Evolutionary conservation across 345 rosid species (phyloP), one percentile per base, ranked within the genome.

Genomic region (Corymbia maculata): DNA sequence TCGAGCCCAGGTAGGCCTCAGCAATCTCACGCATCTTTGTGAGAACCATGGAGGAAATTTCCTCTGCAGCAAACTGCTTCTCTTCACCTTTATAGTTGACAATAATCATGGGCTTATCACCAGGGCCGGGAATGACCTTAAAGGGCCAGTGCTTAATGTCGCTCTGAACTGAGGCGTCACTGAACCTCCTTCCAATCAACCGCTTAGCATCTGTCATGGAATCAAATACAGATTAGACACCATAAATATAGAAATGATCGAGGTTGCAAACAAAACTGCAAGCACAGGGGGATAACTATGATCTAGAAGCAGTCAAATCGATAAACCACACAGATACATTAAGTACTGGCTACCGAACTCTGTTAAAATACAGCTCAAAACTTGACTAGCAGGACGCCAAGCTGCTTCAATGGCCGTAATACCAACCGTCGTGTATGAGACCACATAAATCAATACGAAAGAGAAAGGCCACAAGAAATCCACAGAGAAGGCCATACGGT

Each of bases 101-200:
- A 79, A 80, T 87, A 44, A 90, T 90, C 91, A 92, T 85, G 50
- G 90, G 92, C 88, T 88, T 89, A 82, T 90, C 92, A 7, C 85
- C 88, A 44, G 89, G 75, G 14, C 91, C 92, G 7, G 92, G 13
- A 6, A 88, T 88, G 17, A 91, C 90, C 89, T 90, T 92, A 88
- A 90, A 91, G 3, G 93, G 90, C 92, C 93, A 91, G 82, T 89
- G 85, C 82, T 92, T 91, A 26, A 87, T 91, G 66, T 91, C 92
- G 75, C 90, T 89, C 87, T 90, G 90, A 11, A 90, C 89, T 15
- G 92, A 86, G n/a, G 93, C n/a, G 44, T 92, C 91, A 26, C 89
- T 87, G 86, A 89, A 90, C 51, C 93, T 89, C 85, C 93, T 89
- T 26, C 93, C 94, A 49, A 92, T 89, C 91, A 92, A 86, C 89